Evolutionary conservation across 768 basidiomycete genomes (phyloP).

Genomic region (Termitomyces sp.): DNA sequence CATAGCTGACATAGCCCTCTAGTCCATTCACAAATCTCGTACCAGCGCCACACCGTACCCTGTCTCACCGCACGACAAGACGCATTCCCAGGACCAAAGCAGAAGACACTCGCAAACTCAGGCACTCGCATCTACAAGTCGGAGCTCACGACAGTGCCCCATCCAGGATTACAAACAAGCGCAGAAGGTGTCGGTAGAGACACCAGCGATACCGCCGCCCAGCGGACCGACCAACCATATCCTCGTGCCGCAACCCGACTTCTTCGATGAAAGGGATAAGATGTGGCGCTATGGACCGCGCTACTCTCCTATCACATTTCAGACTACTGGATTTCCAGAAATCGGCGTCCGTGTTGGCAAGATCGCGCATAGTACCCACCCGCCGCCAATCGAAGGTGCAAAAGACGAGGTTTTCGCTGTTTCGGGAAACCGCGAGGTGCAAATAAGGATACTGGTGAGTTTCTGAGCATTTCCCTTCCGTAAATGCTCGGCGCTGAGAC

Average conservation of each 20-base stretch:
- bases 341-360: slow-evolving; percentile 26
- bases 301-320: slow-evolving; percentile 26
- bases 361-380: slow-evolving; percentile 13
- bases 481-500: not conserved
- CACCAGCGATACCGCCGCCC: not conserved
- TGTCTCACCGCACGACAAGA: slow-evolving; percentile 9
- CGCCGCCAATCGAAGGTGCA: slow-evolving; percentile 15
- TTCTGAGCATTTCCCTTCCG: not conserved
- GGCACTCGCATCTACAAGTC: slow-evolving; percentile 2
- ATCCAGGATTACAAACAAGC: slow-evolving; percentile 2
- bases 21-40: slow-evolving; percentile 8
- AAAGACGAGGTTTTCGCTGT: slow-evolving; percentile 17
- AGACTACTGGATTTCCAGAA: slow-evolving; percentile 21
- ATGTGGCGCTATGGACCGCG: slow-evolving; percentile 12
- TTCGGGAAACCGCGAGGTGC: slow-evolving; percentile 24
- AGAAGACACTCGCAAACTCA: slow-evolving; percentile 9
- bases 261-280: slow-evolving; percentile 13
- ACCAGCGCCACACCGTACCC: slow-evolving; percentile 3
- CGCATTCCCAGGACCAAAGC: slow-evolving; percentile 6
- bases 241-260: slow-evolving; percentile 21
- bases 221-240: slow-evolving; percentile 22
- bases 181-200: not conserved
- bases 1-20: too few relatives aligned
- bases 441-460: slow-evolving; percentile 30
- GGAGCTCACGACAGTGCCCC: slow-evolving; percentile 1